phyloP scores from a whole-genome alignment of 177 flowering plant species.

The Telopea speciosissima region DNA sequence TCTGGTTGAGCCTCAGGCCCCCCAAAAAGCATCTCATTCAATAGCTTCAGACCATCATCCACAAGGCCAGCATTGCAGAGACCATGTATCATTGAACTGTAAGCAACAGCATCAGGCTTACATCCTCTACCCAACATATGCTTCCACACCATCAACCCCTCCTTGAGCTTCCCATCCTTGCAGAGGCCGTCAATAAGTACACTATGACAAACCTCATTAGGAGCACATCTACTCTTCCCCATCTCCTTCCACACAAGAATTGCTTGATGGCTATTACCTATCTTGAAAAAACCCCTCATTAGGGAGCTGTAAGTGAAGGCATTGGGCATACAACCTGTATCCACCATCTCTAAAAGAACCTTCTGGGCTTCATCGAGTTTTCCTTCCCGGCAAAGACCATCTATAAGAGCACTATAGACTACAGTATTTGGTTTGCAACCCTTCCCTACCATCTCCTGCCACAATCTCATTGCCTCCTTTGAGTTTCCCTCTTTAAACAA shows the following conservation, averaged over 20 bases:
- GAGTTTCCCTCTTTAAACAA: constrained; percentile 68
- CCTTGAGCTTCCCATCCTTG: constrained; percentile 49
- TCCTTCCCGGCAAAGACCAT: constrained; percentile 66
- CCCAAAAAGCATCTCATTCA: constrained; percentile 65
- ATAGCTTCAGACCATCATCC: constrained; percentile 57
- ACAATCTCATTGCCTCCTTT: constrained; percentile 53
- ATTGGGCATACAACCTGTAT: constrained; percentile 55
- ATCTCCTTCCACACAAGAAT: constrained; percentile 69
- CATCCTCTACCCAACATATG: constrained; percentile 60
- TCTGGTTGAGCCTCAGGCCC: constrained; percentile 55
- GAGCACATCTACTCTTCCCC: constrained; percentile 27
- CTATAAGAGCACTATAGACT: constrained; percentile 66
- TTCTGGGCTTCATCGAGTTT: constrained; percentile 50
- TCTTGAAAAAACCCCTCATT: constrained; percentile 61
- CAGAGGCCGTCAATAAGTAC: constrained; percentile 74
- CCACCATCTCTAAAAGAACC: constrained; percentile 45
- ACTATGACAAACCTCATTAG: constrained; percentile 58
- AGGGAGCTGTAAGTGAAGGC: constrained; percentile 69
- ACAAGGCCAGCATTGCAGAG: constrained; percentile 59
- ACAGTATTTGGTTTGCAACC: constrained; percentile 64
- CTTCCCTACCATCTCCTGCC: constrained; percentile 57
- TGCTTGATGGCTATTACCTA: constrained; percentile 47
- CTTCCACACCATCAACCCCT: constrained; percentile 70
- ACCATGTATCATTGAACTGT: constrained; percentile 78
- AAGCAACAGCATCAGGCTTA: constrained; percentile 71